A percentile compares a stretch with the other conserved stretches of the same genome.
Evolutionary conservation across 139 green algal genomes (phyloP).

Genomic region (Chlamydomonas schloesseri): DNA sequence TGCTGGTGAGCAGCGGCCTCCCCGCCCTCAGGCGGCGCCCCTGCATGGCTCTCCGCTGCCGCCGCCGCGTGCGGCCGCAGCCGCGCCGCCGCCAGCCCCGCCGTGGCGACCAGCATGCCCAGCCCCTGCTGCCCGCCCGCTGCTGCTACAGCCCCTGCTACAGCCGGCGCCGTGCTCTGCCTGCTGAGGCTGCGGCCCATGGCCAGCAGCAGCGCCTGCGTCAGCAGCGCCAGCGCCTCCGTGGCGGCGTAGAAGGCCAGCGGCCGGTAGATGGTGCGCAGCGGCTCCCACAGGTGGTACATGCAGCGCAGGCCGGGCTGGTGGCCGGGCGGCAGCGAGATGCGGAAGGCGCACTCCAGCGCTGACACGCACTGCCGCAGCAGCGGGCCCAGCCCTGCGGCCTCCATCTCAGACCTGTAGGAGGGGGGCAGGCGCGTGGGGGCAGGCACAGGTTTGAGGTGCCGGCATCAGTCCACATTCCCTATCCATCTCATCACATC

Average conservation of each 20-base stretch:
- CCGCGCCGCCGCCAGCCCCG: too few species aligned
- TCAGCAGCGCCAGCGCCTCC: constrained; percentile 45
- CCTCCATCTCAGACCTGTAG: constrained; percentile 33
- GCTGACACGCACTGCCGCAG: constrained; percentile 37
- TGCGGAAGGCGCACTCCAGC: constrained; percentile 37
- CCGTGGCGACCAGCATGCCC: not conserved
- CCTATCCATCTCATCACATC: too few species aligned
- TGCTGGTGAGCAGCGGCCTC: too few species aligned
- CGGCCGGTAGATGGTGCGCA: constrained; percentile 51
- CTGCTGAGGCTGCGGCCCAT: constrained; percentile 28
- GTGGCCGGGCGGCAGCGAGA: constrained; percentile 9
- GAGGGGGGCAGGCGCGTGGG: too few species aligned
- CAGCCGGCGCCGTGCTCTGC: too few species aligned
- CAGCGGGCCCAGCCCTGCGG: constrained; percentile 28
- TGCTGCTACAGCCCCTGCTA: too few species aligned
- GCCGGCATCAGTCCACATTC: too few species aligned
- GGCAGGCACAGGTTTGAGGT: too few species aligned
- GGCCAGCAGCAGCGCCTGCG: constrained; percentile 33
- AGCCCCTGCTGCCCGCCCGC: too few species aligned
- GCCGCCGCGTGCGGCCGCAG: too few species aligned
- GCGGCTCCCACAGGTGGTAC: constrained; percentile 58
- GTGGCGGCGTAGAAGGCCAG: constrained; percentile 54
- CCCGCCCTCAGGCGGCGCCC: too few species aligned
- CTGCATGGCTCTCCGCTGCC: too few species aligned
- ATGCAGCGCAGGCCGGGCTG: constrained; percentile 48